Evolutionary conservation across 805 yeast species (phyloP), one percentile per base, ranked within the genome.

Genomic region (Ogataea trehaloabstinens): DNA sequence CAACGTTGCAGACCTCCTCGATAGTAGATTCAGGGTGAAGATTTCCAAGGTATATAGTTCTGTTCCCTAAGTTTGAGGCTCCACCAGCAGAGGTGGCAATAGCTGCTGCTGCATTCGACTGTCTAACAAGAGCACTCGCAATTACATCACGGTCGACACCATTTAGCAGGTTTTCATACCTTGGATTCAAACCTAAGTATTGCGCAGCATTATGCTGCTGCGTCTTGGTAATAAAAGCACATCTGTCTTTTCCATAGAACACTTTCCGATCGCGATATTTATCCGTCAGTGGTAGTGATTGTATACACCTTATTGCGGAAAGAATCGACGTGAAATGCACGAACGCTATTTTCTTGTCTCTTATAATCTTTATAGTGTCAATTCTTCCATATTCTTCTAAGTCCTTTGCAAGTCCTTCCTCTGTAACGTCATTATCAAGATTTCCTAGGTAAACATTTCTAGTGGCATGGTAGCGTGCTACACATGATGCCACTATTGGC

Each of bases 161-260:
- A 41, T 87, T 82, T 19, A 84, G 78, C 40, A 85, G 68, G 55
- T 84, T 86, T 55, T 85, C 95, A 74, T 82, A 77, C 20, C 95
- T 93, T 15, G 96, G 95, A 31, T 93, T 87, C 44, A 89, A 71
- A 1, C 97, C 96, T 39, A 91, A 67, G 58, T 88, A 91, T 60
- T 90, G 95, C 3, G 96, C 96, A 15, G 97, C 98, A 59, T 91
- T 89, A 58, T 90, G 96, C 64, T 89, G 96, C 64, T 93, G 97
- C 13, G 96, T 85, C 61, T 87, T 88, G 19, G 96, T 88, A 31
- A 91, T 86, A 55, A 88, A 88, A 2, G 96, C 96, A 68, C 93
- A 86, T 63, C 98, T 74, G 63, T 91, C 98, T 61, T 89, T 90
- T 44, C 97, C 98, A 56, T 87, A 90, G 53, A 78, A 86, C 29